These are phyloP conservation scores for Salvia splendens DNA, from an alignment of 257 asterid genomes.

Conservation along the genomic window DNA sequence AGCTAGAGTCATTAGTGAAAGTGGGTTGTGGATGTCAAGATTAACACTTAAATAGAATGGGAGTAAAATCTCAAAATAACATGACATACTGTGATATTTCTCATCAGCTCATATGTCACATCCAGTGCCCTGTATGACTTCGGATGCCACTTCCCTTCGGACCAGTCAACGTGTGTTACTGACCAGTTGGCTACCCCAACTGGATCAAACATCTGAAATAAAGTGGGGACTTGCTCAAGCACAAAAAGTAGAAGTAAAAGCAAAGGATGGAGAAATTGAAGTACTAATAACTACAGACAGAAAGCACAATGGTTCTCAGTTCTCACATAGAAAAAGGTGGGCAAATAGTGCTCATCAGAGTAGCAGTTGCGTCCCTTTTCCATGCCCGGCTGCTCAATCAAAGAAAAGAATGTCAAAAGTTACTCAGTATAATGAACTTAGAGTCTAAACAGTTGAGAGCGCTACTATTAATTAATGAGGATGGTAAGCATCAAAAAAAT, in stretches of 20 bases:
- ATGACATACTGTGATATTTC: conserved; percentile 69
- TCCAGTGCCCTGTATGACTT: conserved; percentile 71
- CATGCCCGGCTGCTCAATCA: conserved; percentile 92
- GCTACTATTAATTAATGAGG: neutral
- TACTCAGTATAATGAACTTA: conserved; percentile 5
- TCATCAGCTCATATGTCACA: conserved; percentile 56
- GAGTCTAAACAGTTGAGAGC: neutral
- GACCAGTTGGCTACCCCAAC: conserved; percentile 87
- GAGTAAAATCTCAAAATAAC: conserved; percentile 11
- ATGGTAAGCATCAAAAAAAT: neutral
- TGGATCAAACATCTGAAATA: conserved; percentile 79
- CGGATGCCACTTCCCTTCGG: conserved; percentile 95
- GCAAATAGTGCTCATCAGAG: conserved; percentile 94
- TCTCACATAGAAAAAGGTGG: conserved; percentile 89
- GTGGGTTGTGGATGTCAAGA: neutral
- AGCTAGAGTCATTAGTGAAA: too few relatives aligned
- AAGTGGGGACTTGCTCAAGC: conserved; percentile 21
- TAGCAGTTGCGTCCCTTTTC: conserved; percentile 84
- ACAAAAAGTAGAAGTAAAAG: neutral
- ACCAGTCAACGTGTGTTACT: conserved; percentile 88
- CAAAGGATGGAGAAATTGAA: conserved; percentile 7
- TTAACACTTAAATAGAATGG: conserved; percentile 1
- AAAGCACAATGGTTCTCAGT: conserved; percentile 45
- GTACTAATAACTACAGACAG: conserved; percentile 17
- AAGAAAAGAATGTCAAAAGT: conserved; percentile 39